Evolutionary conservation across 805 yeast genomes (phyloP), one percentile per base, ranked within the genome.

Genomic region (Spathaspora arborariae): DNA sequence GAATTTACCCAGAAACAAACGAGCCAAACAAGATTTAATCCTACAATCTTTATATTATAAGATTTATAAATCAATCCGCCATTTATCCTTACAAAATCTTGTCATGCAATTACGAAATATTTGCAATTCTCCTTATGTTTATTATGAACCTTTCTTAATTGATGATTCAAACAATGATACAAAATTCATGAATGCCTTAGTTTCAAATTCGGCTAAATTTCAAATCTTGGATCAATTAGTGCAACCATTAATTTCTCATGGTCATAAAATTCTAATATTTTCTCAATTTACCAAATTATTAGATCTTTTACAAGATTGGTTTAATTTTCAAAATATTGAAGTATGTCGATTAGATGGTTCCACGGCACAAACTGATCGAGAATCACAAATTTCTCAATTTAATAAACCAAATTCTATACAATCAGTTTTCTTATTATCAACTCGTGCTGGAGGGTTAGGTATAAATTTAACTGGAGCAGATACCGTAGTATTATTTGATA

Each of bases 381-480:
- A 84, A 48, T 74, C 64, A 9, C 79, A 82, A 53, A 86, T 92
- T 36, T 67, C 71, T 1, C 59, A 59, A 4, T 94, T 87, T 58
- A 63, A 64, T 42, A 48, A 44, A 2, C 2, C 62, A 62, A 11
- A 62, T 56, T 30, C 42, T 15, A 11, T 50, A 2, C 42, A 50
- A n/a, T 49, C 54, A 37, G 74, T 90, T 1, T 92, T 92, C 53
- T 63, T 94, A 44, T 71, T 94, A 11, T 85, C 96, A 11, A 94
- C 99, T 0, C 74, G 98, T 51, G 92, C 98, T 0, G 99, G 97
- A 8, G 98, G 98, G 0, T 75, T 92, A 26, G 99, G 99, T 4
- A 80, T 92, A 38, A 92, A 92, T 58, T 70, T 92, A 46, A 79
- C 84, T 0, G 81, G 85, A 0, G 96, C 98, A 0, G 97, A 94